Base-by-base conservation (phyloP, 768 basidiomycete genomes). In the Artomyces pyxidatus region DNA sequence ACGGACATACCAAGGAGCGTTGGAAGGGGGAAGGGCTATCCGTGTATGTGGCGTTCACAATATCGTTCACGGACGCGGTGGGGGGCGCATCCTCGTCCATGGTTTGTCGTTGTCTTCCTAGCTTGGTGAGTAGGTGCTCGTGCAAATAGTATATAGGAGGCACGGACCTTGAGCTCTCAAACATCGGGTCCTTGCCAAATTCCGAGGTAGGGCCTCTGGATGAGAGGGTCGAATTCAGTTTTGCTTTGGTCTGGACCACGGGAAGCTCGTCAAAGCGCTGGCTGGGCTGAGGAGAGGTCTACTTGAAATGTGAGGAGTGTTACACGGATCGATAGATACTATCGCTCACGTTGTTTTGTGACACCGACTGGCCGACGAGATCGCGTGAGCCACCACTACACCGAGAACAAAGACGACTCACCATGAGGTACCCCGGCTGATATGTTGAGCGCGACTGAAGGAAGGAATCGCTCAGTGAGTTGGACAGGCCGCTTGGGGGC, bases 151-250 rank as follows among this genome's bases (percentile, higher is more conserved):
- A n/a, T n/a, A n/a, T n/a, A 37, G 44, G 49, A 47, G 37, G 28
- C 37, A 35, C 69, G 35, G 50, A 80, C 82, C 77, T 74, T 35
- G 81, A 72, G 55, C 78, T 86, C 62, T 87, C 79, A 56, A 89
- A 88, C 87, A 89, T 87, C 19, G 87, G 87, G 53, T 87, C 85
- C 68, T 85, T 80, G 2, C 88, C 88, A 66, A 88, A 88, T 52
- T 87, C 84, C 16, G 80, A 75, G 1, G 80, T 72, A 19, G 80
- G 71, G 11, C 80, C 76, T 48, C 83, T 74, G 17, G 83, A 73
- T 16, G 83, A 73, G n/a, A 87, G 69, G 6, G 76, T 75, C 50
- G 81, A 76, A 61, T 83, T 88, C 68, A 88, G 74, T 61, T 89
- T 87, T 21, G 86, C 87, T 61, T 89, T 89, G 1, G 86, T 88